phyloP scores from a whole-genome alignment of 1,284 basidiomycete genomes.

The Taiwanofungus camphoratus region DNA sequence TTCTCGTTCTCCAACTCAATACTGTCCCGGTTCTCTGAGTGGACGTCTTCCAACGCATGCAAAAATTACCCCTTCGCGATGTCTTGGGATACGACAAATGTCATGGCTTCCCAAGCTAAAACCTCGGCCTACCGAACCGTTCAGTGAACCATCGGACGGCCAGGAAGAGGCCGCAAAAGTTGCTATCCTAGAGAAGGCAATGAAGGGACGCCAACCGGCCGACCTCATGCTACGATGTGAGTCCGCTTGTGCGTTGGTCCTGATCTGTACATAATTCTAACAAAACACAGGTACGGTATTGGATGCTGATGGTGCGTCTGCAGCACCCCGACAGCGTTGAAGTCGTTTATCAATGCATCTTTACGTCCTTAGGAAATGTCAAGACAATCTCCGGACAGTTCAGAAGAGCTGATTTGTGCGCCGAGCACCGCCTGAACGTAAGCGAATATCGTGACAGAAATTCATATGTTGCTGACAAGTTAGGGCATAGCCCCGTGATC shows the following conservation, averaged over 20 bases:
- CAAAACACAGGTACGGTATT: constrained; percentile 71
- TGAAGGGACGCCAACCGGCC: constrained; percentile 74
- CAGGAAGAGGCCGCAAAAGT: constrained; percentile 67
- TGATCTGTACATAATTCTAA: constrained; percentile 10
- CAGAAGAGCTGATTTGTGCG: constrained; percentile 84
- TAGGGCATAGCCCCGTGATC: constrained; percentile 76
- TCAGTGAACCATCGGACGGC: constrained; percentile 33
- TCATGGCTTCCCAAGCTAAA: constrained; percentile 26
- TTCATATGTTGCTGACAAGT: constrained; percentile 10
- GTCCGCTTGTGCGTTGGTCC: constrained; percentile 21
- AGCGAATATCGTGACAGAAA: constrained; percentile 13
- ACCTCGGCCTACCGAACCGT: constrained; percentile 13
- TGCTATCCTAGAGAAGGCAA: constrained; percentile 72
- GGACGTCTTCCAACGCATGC: not conserved
- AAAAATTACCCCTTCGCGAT: not conserved
- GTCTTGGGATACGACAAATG: constrained; percentile 8
- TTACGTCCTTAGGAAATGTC: constrained; percentile 63
- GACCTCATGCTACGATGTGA: constrained; percentile 80
- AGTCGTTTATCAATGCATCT: constrained; percentile 2
- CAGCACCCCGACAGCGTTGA: not conserved
- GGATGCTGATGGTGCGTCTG: constrained; percentile 62
- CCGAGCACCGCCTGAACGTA: constrained; percentile 86
- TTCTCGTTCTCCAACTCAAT: not conserved
- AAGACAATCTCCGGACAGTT: constrained; percentile 89
- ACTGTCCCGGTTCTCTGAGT: not conserved